phyloP scores from a whole-genome alignment of 768 basidiomycete genomes.

The Leccinum olivaceopallidum region DNA sequence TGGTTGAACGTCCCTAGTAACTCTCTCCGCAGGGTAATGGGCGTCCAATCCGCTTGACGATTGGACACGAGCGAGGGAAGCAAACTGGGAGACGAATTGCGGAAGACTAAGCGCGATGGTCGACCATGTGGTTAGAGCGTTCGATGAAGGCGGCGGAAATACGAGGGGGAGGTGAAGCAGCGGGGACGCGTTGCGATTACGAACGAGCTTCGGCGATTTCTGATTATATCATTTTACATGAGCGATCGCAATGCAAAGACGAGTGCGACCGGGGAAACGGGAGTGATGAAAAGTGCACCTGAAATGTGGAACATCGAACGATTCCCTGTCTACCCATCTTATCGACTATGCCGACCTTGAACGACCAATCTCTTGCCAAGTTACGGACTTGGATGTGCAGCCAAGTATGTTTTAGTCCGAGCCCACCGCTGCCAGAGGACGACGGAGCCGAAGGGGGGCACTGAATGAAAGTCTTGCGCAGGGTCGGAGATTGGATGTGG shows the following conservation, averaged over 20 bases:
- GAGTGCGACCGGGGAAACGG: conserved; percentile 4
- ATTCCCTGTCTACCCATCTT: conserved; percentile 55
- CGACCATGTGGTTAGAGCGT: too few species aligned
- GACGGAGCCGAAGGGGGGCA: conserved; percentile 46
- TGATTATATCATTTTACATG: conserved; percentile 28
- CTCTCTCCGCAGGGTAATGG: too few species aligned
- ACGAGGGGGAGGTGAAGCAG: conserved; percentile 63
- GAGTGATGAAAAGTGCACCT: conserved; percentile 45
- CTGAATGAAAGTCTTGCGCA: conserved; percentile 66
- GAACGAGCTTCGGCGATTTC: conserved; percentile 56
- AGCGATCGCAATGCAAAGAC: conserved; percentile 6
- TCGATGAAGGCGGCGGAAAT: too few species aligned
- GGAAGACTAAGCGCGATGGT: too few species aligned
- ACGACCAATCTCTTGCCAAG: conserved; percentile 66
- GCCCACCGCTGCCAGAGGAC: conserved; percentile 25
- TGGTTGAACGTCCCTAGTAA: conserved; percentile 10
- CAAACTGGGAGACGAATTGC: too few species aligned
- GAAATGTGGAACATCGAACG: conserved; percentile 75
- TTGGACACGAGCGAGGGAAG: too few species aligned
- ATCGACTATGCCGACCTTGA: conserved; percentile 77
- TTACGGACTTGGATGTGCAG: conserved; percentile 74
- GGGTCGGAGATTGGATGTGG: conserved; percentile 77
- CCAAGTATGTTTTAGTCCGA: conserved; percentile 72
- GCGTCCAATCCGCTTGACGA: too few species aligned
- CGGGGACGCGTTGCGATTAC: conserved; percentile 42